phyloP scores from a whole-genome alignment of 495 filamentous ascomycete genomes.

The Trichoderma asperelloides region DNA sequence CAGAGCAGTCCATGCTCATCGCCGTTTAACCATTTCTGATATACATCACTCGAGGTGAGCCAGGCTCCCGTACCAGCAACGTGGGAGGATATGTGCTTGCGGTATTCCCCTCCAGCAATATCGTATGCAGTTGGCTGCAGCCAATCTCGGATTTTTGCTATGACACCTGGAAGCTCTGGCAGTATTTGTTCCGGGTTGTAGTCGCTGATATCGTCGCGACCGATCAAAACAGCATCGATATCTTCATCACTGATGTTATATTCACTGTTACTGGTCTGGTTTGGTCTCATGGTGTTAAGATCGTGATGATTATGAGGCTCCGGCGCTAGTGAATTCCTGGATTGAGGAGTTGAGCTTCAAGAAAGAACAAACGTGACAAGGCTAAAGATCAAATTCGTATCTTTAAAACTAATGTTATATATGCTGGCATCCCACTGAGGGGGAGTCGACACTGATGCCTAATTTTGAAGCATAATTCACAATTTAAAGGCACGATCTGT shows the following conservation, averaged over 20 bases:
- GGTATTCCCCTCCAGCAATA: constrained; percentile 15
- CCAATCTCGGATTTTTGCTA: constrained; percentile 23
- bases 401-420: too few relatives aligned
- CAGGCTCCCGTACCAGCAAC: constrained; percentile 34
- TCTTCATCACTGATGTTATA: background rate
- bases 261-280: background rate
- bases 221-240: constrained; percentile 23
- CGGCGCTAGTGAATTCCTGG: too few relatives aligned
- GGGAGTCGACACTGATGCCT: too few relatives aligned
- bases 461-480: too few relatives aligned
- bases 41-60: constrained; percentile 27
- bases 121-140: constrained; percentile 27
- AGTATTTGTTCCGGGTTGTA: constrained; percentile 25
- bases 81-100: constrained; percentile 27
- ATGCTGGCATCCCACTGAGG: too few relatives aligned
- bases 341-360: too few relatives aligned
- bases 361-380: too few relatives aligned
- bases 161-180: constrained; percentile 15
- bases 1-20: constrained; percentile 28
- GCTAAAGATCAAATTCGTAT: too few relatives aligned
- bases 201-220: constrained; percentile 20
- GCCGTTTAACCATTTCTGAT: constrained; percentile 29
- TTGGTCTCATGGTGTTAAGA: background rate
- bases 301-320: too few relatives aligned
- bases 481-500: too few relatives aligned